These are phyloP conservation scores for Triticum urartu DNA, from an alignment of 176 grass and related monocot genomes.

Conservation along the genomic window DNA sequence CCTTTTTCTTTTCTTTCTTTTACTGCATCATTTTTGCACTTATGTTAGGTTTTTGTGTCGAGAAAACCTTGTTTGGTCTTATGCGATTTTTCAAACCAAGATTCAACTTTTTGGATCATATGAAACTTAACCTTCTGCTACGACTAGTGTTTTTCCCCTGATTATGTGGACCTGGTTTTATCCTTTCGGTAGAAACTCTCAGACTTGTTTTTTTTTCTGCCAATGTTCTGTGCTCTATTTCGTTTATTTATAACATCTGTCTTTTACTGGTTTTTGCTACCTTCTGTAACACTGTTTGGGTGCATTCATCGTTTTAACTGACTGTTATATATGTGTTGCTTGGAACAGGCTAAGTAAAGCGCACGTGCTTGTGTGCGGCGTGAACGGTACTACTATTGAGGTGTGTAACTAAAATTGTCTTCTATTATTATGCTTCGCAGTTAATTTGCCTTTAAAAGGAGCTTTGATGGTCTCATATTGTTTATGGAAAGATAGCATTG, in stretches of 20 bases:
- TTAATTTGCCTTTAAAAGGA: background rate
- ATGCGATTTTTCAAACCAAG: background rate
- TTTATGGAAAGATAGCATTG: background rate
- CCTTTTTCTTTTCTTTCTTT: background rate
- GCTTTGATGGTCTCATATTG: background rate
- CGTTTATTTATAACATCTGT: background rate
- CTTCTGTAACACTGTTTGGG: background rate
- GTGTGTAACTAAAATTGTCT: slow-evolving; percentile 48
- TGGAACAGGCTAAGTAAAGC: slow-evolving; percentile 83
- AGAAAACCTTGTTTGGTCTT: background rate
- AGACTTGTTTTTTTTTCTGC: background rate
- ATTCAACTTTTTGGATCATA: background rate
- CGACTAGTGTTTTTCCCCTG: background rate
- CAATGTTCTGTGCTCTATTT: background rate
- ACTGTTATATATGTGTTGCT: slow-evolving; percentile 10
- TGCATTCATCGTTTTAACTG: background rate
- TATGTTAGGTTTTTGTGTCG: background rate
- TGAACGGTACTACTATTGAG: slow-evolving; percentile 82
- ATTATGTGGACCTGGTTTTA: background rate
- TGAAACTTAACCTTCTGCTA: background rate
- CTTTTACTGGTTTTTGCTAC: background rate
- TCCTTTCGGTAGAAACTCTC: background rate
- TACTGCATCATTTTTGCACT: background rate
- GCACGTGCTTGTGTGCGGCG: slow-evolving; percentile 74
- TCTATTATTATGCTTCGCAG: background rate